Percentiles rank a stretch among this genome's conserved stretches.
Conservation (phyloP, 768 basidiomycete genomes). For the Lactifluus piperatus region DNA sequence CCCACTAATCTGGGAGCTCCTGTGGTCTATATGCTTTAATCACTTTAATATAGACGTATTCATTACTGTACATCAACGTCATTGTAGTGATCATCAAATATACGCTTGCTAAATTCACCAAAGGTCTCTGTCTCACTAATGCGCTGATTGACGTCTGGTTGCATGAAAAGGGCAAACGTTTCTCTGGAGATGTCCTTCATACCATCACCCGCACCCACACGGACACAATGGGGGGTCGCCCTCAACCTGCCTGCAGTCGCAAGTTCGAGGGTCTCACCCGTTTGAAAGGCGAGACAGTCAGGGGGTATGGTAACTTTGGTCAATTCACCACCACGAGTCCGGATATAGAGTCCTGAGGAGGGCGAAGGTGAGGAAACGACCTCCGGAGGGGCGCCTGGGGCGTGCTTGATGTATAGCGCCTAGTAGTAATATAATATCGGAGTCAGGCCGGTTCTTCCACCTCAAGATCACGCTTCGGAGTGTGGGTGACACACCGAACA, state of each 20-base stretch:
- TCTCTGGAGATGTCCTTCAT: conserved; percentile 60
- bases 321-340: conserved; percentile 68
- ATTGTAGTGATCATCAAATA: conserved; percentile 56
- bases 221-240: conserved; percentile 94
- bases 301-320: conserved; percentile 81
- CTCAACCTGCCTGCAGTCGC: conserved; percentile 73
- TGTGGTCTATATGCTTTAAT: neutral
- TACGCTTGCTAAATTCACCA: conserved; percentile 80
- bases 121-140: conserved; percentile 70
- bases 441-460: neutral
- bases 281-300: conserved; percentile 90
- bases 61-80: conserved; percentile 23
- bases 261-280: conserved; percentile 89
- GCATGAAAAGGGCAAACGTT: conserved; percentile 85
- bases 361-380: conserved; percentile 61
- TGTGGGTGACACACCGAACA: conserved; percentile 54
- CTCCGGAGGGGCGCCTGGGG: conserved; percentile 31
- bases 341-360: conserved; percentile 84
- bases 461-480: neutral
- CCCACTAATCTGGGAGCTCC: neutral
- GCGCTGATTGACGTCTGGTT: conserved; percentile 74
- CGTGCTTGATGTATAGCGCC: conserved; percentile 77
- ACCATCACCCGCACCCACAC: conserved; percentile 46
- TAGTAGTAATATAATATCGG: conserved; percentile 28
- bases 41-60: neutral